A percentile compares a stretch with the other conserved stretches of the same genome.
Conservation (phyloP, 75 land plant genomes). For the Picea glauca region DNA sequence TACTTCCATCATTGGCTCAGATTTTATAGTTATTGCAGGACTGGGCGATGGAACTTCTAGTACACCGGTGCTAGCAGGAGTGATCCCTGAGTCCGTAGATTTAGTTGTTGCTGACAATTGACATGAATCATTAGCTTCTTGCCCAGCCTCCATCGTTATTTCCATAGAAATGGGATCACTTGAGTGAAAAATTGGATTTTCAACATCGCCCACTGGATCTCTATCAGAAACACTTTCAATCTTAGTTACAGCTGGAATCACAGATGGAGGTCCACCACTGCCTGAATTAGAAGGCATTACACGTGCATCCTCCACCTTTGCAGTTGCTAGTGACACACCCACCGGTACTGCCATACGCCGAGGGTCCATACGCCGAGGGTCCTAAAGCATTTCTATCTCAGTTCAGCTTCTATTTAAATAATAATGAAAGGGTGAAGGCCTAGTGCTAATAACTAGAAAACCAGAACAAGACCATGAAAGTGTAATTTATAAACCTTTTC, state of each 20-base stretch:
- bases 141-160: conserved; percentile 13
- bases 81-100: conserved; percentile 13
- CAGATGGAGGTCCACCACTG: conserved; percentile 13
- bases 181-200: not conserved
- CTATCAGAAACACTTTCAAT: conserved; percentile 19
- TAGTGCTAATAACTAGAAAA: not conserved
- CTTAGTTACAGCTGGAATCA: not conserved
- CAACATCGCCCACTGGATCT: conserved; percentile 4
- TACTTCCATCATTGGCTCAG: conserved; percentile 21
- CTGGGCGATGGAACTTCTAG: conserved; percentile 11
- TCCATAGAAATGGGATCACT: conserved; percentile 7
- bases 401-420: not conserved
- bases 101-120: conserved; percentile 2
- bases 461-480: not conserved
- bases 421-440: not conserved
- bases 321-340: conserved; percentile 23
- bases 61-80: conserved; percentile 20
- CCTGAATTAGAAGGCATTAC: conserved; percentile 13
- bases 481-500: not conserved
- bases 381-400: conserved; percentile 40
- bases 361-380: conserved; percentile 95
- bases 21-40: conserved; percentile 14
- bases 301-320: conserved; percentile 14
- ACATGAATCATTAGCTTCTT: conserved; percentile 9
- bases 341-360: conserved; percentile 45